Evolutionary conservation across 257 asterid genomes (phyloP).

Genomic region (Striga asiatica): DNA sequence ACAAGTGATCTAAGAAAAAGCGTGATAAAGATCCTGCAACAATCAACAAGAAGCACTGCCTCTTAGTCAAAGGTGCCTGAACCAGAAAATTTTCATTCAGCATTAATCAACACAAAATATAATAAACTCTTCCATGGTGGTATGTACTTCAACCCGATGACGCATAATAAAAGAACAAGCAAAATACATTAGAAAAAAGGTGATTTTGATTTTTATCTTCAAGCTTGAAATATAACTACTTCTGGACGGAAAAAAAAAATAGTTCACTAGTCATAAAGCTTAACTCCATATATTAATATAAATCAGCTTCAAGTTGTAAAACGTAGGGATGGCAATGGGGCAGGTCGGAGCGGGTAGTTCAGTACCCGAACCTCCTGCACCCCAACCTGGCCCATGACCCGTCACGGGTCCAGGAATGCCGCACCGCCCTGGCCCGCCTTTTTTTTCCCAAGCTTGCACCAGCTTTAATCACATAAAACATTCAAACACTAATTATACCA

Average conservation of each 20-base stretch:
- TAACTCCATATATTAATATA: background rate
- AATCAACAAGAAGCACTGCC: constrained; percentile 64
- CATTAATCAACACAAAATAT: constrained; percentile 6
- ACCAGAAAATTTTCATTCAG: constrained; percentile 10
- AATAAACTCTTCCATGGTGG: background rate
- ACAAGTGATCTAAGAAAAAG: constrained; percentile 80
- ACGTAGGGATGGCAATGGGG: no score
- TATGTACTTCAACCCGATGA: background rate
- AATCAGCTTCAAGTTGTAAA: background rate
- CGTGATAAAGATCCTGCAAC: constrained; percentile 90
- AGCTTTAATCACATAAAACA: constrained; percentile 5
- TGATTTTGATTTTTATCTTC: no score
- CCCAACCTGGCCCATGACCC: no score
- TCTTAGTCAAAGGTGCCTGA: constrained; percentile 55
- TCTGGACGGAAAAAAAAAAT: no score
- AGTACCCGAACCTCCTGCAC: no score
- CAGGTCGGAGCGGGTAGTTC: no score
- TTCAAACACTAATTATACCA: constrained; percentile 1
- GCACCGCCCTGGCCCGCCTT: no score
- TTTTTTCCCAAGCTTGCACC: constrained; percentile 2
- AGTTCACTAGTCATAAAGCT: background rate
- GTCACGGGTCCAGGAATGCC: no score
- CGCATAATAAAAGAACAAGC: no score
- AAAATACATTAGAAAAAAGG: background rate
- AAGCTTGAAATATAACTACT: no score